Evolutionary conservation across 2,329 filamentous ascomycete species (phyloP).

Genomic region (Arthrobotrys entomopaga): DNA sequence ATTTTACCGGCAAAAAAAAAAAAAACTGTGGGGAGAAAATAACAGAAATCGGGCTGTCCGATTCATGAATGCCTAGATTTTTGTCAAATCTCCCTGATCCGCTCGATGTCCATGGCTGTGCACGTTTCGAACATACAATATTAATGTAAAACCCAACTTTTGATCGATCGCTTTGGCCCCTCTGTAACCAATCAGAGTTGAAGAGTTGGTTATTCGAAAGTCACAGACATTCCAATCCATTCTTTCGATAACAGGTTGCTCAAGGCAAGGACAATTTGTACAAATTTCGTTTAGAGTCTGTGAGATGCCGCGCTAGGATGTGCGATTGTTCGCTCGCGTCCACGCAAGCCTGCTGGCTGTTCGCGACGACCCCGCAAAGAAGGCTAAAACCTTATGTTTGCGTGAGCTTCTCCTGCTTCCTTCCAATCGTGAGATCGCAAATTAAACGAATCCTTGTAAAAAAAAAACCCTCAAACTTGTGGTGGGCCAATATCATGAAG

Average conservation of each 20-base stretch:
- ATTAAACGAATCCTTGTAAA: constrained; percentile 18
- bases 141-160: constrained; percentile 41
- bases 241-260: not conserved
- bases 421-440: constrained; percentile 9
- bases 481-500: not conserved
- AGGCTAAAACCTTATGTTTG: constrained; percentile 36
- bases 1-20: not conserved
- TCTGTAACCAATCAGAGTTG: constrained; percentile 16
- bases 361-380: constrained; percentile 29
- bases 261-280: too few relatives aligned
- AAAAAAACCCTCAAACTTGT: not conserved
- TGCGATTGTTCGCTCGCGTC: constrained; percentile 35
- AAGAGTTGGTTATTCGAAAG: constrained; percentile 10
- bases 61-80: not conserved
- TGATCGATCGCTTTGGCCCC: constrained; percentile 33
- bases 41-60: constrained; percentile 6
- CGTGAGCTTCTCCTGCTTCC: constrained; percentile 20
- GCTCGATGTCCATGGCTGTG: constrained; percentile 19
- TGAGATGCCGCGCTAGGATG: constrained; percentile 13
- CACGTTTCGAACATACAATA: constrained; percentile 47
- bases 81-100: not conserved
- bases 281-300: constrained; percentile 2
- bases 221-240: not conserved
- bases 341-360: constrained; percentile 31
- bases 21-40: not conserved